phyloP scores from a whole-genome alignment of 305 asterid species.

The Solanum hybrid region DNA sequence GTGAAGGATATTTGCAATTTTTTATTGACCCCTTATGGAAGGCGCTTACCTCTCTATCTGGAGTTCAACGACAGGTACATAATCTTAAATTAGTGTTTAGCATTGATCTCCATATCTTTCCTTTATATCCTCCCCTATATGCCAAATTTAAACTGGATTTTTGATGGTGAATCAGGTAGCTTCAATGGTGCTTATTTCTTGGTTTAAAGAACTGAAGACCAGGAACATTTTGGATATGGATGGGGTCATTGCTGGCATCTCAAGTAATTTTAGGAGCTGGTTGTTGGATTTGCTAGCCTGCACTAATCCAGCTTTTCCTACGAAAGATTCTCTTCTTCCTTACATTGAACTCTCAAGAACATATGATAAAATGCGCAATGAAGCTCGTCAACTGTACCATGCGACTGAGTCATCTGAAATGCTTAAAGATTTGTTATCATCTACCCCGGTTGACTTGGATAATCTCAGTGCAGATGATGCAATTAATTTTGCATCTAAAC shows the following conservation, averaged over 20 bases:
- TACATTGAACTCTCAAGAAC: conserved; percentile 95
- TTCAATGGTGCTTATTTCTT: conserved; percentile 76
- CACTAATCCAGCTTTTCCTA: conserved; percentile 86
- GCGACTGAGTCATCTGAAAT: conserved; percentile 59
- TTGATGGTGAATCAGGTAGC: conserved; percentile 57
- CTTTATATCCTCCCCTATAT: not conserved
- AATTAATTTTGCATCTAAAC: conserved; percentile 64
- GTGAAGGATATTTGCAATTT: conserved; percentile 48
- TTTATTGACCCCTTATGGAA: conserved; percentile 78
- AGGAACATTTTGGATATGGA: conserved; percentile 27
- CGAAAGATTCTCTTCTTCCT: conserved; percentile 73
- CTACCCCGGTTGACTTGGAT: conserved; percentile 44
- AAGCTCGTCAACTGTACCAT: conserved; percentile 69
- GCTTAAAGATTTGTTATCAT: conserved; percentile 45
- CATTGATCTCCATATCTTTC: not conserved
- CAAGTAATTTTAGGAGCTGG: conserved; percentile 59
- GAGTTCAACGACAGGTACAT: conserved; percentile 95
- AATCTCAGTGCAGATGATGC: conserved; percentile 82
- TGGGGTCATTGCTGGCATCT: conserved; percentile 41
- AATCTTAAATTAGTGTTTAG: conserved; percentile 5
- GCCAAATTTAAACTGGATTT: not conserved
- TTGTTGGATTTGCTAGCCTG: conserved; percentile 72
- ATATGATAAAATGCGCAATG: conserved; percentile 81
- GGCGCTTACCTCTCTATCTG: conserved; percentile 71
- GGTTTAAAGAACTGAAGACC: conserved; percentile 74